Evolutionary conservation across 108 stramenopile genomes (phyloP), one percentile per base, ranked within the genome.

Genomic region (Thalassiosira profunda): DNA sequence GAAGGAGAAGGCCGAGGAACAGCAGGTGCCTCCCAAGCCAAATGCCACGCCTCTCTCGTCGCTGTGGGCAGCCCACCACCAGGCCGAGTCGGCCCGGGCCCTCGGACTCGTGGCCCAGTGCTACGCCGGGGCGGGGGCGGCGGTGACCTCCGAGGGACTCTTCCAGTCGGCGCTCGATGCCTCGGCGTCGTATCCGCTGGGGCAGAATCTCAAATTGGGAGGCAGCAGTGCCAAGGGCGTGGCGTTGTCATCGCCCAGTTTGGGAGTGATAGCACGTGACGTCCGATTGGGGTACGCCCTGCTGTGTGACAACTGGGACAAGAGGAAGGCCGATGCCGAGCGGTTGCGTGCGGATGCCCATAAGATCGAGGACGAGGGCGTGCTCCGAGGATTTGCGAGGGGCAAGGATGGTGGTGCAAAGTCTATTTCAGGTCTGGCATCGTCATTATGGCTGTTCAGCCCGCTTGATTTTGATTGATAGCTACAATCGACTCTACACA

Each of bases 61-160:
- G 6, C 55, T 70, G 5, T 77, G 68, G 68, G 20, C 29, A 37
- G 47, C 47, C 14, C 57, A 75, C 25, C 67, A 77, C 31, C 63
- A 45, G 7, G 60, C 61, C 12, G 88, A 74, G 26, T 68, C 86
- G 15, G 80, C 79, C 2, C 68, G 86, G 3, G 76, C 84, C 0
- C 68, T 94, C 23, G 55, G 76, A 35, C 58, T 91, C 14, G 83
- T 87, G 11, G 93, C 91, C 17, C 26, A 64, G 2, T 95, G 93
- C 42, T 91, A 89, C 75, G 84, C 80, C 20, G 38, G 63, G 45
- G 85, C 89, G 5, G 91, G 85, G 26, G 71, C 76, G 23, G 87
- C 93, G 24, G 89, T 95, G 23, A 95, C 91, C 4, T 79, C 93
- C 21, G 93, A 95, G 66, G 93, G 93, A 35, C 47, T 95, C 30